Percentiles rank a stretch among this genome's conserved stretches.
These are phyloP conservation scores for Circinella minor DNA, from an alignment of 371 early-diverging fungal species.

Conservation along the genomic window DNA sequence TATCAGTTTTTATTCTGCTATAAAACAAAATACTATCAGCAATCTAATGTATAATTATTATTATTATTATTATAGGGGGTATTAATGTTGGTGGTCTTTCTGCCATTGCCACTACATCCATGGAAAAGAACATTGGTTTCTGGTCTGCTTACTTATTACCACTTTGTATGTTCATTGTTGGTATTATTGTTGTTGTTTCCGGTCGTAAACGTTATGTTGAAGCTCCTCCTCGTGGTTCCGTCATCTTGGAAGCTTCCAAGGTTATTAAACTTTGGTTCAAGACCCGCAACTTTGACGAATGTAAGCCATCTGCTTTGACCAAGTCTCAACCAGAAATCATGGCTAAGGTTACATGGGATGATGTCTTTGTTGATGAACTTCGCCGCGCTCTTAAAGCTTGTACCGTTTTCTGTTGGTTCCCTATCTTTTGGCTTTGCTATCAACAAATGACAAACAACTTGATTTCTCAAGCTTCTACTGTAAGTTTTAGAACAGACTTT, in stretches of 20 bases:
- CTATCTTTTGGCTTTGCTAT: conserved; percentile 83
- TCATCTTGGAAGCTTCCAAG: conserved; percentile 48
- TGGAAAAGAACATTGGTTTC: conserved; percentile 59
- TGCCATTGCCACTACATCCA: conserved; percentile 62
- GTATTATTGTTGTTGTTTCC: conserved; percentile 58
- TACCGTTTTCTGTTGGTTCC: conserved; percentile 76
- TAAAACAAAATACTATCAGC: too few relatives aligned
- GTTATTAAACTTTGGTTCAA: conserved; percentile 22
- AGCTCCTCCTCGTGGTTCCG: conserved; percentile 65
- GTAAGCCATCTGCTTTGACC: conserved; percentile 46
- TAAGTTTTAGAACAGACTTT: neutral
- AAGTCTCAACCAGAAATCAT: conserved; percentile 36
- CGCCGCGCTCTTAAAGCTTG: conserved; percentile 68
- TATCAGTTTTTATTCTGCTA: neutral
- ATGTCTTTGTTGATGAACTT: conserved; percentile 76
- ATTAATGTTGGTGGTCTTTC: conserved; percentile 72
- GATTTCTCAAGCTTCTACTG: conserved; percentile 66
- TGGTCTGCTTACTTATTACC: conserved; percentile 75
- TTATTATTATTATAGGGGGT: conserved; percentile 15
- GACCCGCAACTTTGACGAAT: conserved; percentile 37
- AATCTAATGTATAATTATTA: neutral
- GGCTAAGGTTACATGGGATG: conserved; percentile 62
- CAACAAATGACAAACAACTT: conserved; percentile 79
- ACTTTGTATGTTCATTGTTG: conserved; percentile 69
- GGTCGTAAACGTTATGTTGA: conserved; percentile 66